Conservation (phyloP, 495 filamentous ascomycete genomes). For the Neurospora hispaniola region DNA sequence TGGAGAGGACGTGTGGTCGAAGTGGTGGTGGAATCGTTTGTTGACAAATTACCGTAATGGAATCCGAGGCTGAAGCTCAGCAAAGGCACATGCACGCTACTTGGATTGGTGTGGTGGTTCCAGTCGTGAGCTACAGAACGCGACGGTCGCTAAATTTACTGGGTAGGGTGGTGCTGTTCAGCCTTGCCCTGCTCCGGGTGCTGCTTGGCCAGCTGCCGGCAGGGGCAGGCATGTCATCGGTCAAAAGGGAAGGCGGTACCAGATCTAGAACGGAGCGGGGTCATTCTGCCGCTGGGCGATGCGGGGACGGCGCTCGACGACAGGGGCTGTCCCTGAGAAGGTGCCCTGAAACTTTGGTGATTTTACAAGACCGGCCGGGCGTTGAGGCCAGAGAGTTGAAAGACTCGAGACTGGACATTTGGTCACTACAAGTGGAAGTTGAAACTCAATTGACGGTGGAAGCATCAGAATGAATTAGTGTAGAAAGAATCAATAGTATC, state of each 20-base stretch:
- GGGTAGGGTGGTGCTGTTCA: background rate
- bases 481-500: background rate
- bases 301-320: background rate
- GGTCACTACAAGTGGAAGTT: background rate
- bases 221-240: background rate
- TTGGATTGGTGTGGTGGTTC: background rate
- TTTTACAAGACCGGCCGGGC: background rate
- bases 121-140: background rate
- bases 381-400: background rate
- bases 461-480: background rate
- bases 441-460: background rate
- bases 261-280: background rate
- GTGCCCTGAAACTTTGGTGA: background rate
- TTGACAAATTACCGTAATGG: background rate
- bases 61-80: background rate
- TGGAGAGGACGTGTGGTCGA: constrained; percentile 20
- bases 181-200: background rate
- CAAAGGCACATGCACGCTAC: background rate
- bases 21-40: background rate
- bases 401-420: background rate
- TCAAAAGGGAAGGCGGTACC: background rate
- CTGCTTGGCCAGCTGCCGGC: background rate
- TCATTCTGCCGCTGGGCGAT: background rate
- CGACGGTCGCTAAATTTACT: background rate
- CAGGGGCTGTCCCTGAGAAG: background rate